Evolutionary conservation across 768 basidiomycete genomes (phyloP).

Genomic region (Suillus variegatus): DNA sequence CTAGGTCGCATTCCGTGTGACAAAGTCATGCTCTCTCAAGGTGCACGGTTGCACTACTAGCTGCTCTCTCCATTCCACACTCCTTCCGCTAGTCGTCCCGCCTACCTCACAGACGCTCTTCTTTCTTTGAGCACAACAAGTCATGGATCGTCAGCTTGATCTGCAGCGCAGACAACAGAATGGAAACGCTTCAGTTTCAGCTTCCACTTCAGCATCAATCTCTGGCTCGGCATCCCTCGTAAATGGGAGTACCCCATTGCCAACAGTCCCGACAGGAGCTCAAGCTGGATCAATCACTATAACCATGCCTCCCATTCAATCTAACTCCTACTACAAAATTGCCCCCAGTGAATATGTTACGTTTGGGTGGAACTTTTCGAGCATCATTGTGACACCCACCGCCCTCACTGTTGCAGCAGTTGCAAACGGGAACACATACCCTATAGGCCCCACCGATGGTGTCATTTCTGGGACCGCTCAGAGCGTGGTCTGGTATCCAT

Average conservation of each 20-base stretch:
- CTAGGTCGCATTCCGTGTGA: slow-evolving; percentile 14
- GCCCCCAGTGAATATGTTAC: slow-evolving; percentile 55
- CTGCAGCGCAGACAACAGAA: slow-evolving; percentile 28
- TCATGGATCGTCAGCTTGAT: slow-evolving; percentile 15
- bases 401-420: slow-evolving; percentile 63
- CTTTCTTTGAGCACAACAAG: background rate
- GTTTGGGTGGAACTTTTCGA: slow-evolving; percentile 77
- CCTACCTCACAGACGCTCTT: slow-evolving; percentile 1
- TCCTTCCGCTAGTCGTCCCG: background rate
- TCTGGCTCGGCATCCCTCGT: slow-evolving; percentile 20
- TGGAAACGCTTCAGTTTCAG: slow-evolving; percentile 16
- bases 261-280: slow-evolving; percentile 47
- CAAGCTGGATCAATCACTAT: slow-evolving; percentile 55
- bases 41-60: background rate
- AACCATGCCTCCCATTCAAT: slow-evolving; percentile 59
- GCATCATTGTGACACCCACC: slow-evolving; percentile 51
- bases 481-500: slow-evolving; percentile 60
- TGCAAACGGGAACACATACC: slow-evolving; percentile 68
- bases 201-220: background rate
- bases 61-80: background rate
- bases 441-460: slow-evolving; percentile 58
- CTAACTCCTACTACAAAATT: slow-evolving; percentile 69
- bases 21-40: slow-evolving; percentile 10
- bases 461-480: slow-evolving; percentile 53
- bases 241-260: slow-evolving; percentile 31